phyloP scores from a whole-genome alignment of 352 stramenopile genomes.

The Globisporangium yorkense region DNA sequence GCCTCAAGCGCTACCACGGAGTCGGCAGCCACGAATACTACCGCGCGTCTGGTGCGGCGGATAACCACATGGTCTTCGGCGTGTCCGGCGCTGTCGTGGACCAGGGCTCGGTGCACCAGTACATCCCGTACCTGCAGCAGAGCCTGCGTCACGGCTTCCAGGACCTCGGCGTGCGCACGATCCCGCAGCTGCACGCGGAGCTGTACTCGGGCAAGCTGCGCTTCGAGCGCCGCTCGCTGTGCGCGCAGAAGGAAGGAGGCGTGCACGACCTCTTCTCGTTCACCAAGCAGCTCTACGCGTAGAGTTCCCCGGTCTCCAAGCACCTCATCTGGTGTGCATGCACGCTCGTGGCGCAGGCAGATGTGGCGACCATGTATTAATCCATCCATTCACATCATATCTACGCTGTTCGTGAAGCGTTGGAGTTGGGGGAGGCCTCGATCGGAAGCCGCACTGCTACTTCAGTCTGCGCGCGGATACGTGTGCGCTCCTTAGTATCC shows the following conservation, averaged over 20 bases:
- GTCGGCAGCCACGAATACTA: conserved; percentile 96
- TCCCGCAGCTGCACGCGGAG: conserved; percentile 77
- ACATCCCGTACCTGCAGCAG: conserved; percentile 98
- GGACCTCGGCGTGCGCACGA: conserved; percentile 90
- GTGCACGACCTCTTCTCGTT: conserved; percentile 97
- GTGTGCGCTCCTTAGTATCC: too few relatives aligned
- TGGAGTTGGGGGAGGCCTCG: too few relatives aligned
- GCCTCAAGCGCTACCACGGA: conserved; percentile 98
- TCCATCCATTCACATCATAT: not conserved
- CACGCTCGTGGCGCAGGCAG: not conserved
- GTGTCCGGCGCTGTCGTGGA: conserved; percentile 97
- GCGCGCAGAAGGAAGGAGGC: conserved; percentile 96
- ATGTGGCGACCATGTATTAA: not conserved
- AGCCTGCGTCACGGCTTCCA: conserved; percentile 97
- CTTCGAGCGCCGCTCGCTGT: conserved; percentile 96
- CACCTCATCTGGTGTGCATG: too few relatives aligned
- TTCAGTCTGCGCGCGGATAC: too few relatives aligned
- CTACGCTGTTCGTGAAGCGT: too few relatives aligned
- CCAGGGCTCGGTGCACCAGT: conserved; percentile 96
- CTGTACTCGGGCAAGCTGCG: conserved; percentile 73
- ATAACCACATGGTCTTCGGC: conserved; percentile 96
- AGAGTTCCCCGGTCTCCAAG: not conserved
- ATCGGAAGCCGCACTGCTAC: too few relatives aligned
- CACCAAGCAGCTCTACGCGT: conserved; percentile 83
- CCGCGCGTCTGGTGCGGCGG: conserved; percentile 36